Percentiles rank a stretch among this genome's conserved stretches.
phyloP scores from a whole-genome alignment of 345 rosid genomes.

The Trapa incisa region DNA sequence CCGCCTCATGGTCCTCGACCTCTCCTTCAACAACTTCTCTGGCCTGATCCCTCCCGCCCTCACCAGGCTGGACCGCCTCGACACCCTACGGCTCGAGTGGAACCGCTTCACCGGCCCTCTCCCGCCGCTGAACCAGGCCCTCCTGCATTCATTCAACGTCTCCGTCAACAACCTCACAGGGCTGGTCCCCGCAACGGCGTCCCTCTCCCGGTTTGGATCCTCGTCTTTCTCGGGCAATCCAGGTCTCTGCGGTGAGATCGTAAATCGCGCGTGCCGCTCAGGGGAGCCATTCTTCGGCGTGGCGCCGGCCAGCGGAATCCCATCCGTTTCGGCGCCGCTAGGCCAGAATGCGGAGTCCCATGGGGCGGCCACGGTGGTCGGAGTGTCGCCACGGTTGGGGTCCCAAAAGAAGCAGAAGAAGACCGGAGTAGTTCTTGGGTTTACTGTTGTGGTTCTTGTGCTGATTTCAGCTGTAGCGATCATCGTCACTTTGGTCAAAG shows the following conservation, averaged over 20 bases:
- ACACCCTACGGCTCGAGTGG: slow-evolving; percentile 44
- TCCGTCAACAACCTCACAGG: slow-evolving; percentile 78
- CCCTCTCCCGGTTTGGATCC: slow-evolving; percentile 46
- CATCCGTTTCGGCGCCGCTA: slow-evolving; percentile 28
- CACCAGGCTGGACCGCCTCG: slow-evolving; percentile 37
- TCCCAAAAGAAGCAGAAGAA: slow-evolving; percentile 25
- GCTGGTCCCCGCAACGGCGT: slow-evolving; percentile 45
- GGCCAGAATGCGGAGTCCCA: slow-evolving; percentile 52
- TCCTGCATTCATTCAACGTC: slow-evolving; percentile 40
- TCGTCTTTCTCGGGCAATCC: slow-evolving; percentile 53
- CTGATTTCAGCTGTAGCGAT: slow-evolving; percentile 31
- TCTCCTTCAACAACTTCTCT: slow-evolving; percentile 37
- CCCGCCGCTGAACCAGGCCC: slow-evolving; percentile 64
- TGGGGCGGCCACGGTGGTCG: slow-evolving; percentile 15
- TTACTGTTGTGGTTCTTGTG: slow-evolving; percentile 33
- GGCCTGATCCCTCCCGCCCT: slow-evolving; percentile 51
- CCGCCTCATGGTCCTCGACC: slow-evolving; percentile 45
- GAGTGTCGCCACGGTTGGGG: slow-evolving; percentile 27
- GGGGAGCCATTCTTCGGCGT: slow-evolving; percentile 57
- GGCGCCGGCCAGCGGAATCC: slow-evolving; percentile 6
- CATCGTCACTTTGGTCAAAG: slow-evolving; percentile 25
- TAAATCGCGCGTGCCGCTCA: slow-evolving; percentile 43
- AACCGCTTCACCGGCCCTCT: slow-evolving; percentile 58
- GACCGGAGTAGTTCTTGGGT: slow-evolving; percentile 32
- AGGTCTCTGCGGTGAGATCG: slow-evolving; percentile 70